Evolutionary conservation across 345 rosid species (phyloP).

Genomic region (Citrus unshiu): DNA sequence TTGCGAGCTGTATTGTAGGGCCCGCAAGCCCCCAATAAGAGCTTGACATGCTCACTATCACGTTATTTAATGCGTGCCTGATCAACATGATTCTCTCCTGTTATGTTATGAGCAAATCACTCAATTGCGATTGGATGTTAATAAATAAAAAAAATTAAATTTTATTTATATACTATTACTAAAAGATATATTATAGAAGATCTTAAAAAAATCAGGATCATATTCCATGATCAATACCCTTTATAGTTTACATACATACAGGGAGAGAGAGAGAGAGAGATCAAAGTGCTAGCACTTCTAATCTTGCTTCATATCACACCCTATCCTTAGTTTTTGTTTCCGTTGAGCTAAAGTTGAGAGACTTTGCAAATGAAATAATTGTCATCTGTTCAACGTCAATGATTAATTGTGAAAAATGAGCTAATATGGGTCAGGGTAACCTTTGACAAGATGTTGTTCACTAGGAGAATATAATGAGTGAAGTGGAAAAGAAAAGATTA

Average conservation of each 20-base stretch:
- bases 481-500: neutral
- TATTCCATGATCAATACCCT: too few relatives aligned
- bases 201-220: accelerated
- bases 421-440: neutral
- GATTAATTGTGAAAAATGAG: neutral
- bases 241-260: too few relatives aligned
- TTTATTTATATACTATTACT: accelerated
- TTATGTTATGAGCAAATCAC: too few relatives aligned
- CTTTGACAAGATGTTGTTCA: neutral
- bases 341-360: neutral
- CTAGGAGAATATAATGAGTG: neutral
- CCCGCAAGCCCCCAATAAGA: too few relatives aligned
- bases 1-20: too few relatives aligned
- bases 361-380: neutral
- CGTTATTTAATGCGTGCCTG: too few relatives aligned
- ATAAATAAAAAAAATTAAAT: too few relatives aligned
- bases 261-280: too few relatives aligned
- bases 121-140: accelerated
- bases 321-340: neutral
- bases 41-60: too few relatives aligned
- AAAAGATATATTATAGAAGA: accelerated
- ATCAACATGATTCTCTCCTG: accelerated
- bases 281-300: neutral
- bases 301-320: neutral
- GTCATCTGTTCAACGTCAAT: neutral